These are phyloP conservation scores for Keqinozyma sinolaborantium DNA, from an alignment of 1,139 yeast species.

Conservation along the genomic window DNA sequence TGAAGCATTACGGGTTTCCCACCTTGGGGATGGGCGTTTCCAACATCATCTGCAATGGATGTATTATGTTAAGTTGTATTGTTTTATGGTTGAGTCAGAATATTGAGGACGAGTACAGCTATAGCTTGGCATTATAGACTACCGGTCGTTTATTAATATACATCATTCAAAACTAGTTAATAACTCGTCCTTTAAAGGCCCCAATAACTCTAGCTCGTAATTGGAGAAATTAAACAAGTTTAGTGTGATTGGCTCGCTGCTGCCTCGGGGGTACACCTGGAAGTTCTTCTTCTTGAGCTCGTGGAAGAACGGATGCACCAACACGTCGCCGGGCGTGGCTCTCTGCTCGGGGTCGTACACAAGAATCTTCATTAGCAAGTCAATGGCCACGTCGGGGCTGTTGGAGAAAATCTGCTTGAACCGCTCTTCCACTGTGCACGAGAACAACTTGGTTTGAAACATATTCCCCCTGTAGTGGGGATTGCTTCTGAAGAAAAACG, in stretches of 20 bases:
- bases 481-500: constrained; percentile 69
- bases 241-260: constrained; percentile 37
- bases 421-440: constrained; percentile 57
- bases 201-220: constrained; percentile 49
- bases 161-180: constrained; percentile 8
- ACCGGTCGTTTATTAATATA: constrained; percentile 1
- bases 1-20: constrained; percentile 78
- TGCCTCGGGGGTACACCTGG: constrained; percentile 55
- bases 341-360: constrained; percentile 72
- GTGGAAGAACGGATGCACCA: constrained; percentile 70
- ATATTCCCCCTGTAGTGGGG: constrained; percentile 74
- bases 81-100: constrained; percentile 91
- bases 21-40: constrained; percentile 94
- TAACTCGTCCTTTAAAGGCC: constrained; percentile 37
- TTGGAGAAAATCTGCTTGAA: constrained; percentile 68
- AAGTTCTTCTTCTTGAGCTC: constrained; percentile 61
- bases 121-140: constrained; percentile 72
- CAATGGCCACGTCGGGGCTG: constrained; percentile 69
- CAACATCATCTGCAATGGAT: constrained; percentile 76
- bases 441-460: constrained; percentile 64
- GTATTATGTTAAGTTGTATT: constrained; percentile 84
- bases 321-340: constrained; percentile 60
- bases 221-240: constrained; percentile 53
- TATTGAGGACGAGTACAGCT: constrained; percentile 92
- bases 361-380: constrained; percentile 62